Evolutionary conservation across 257 asterid genomes (phyloP).

Genomic region (Solanum microdontum): DNA sequence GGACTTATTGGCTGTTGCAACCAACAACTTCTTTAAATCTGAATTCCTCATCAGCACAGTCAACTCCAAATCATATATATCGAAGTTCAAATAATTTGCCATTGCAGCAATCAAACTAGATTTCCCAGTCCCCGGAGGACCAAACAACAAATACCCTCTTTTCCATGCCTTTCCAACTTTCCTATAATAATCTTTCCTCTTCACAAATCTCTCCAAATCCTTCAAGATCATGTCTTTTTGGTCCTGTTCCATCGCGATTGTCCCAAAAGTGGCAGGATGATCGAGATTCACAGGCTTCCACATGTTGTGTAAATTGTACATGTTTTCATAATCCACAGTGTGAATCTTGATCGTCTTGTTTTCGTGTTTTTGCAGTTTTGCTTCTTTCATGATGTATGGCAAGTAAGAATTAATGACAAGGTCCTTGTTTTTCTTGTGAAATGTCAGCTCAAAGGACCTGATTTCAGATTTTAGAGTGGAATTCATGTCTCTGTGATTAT

Average conservation of each 20-base stretch:
- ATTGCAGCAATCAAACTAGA: neutral
- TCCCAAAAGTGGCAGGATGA: slow-evolving; percentile 25
- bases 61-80: slow-evolving; percentile 12
- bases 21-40: neutral
- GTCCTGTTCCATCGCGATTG: slow-evolving; percentile 14
- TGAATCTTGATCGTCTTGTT: slow-evolving; percentile 7
- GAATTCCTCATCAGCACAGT: neutral
- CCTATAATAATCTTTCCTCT: slow-evolving; percentile 9
- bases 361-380: slow-evolving; percentile 7
- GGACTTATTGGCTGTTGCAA: slow-evolving; percentile 6
- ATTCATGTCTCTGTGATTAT: neutral
- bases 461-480: neutral
- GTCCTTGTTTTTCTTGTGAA: slow-evolving; percentile 7
- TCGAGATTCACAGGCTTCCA: slow-evolving; percentile 8
- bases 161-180: slow-evolving; percentile 28
- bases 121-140: slow-evolving; percentile 4
- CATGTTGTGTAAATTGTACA: neutral
- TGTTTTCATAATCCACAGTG: neutral
- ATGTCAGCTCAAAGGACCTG: slow-evolving; percentile 7
- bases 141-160: slow-evolving; percentile 20
- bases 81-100: neutral
- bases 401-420: slow-evolving; percentile 5
- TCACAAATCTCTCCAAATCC: slow-evolving; percentile 15
- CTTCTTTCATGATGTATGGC: slow-evolving; percentile 4
- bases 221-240: slow-evolving; percentile 5